Evolutionary conservation across 2,329 filamentous ascomycete genomes (phyloP), one percentile per base, ranked within the genome.

Genomic region (Ambrosiella cleistominuta): DNA sequence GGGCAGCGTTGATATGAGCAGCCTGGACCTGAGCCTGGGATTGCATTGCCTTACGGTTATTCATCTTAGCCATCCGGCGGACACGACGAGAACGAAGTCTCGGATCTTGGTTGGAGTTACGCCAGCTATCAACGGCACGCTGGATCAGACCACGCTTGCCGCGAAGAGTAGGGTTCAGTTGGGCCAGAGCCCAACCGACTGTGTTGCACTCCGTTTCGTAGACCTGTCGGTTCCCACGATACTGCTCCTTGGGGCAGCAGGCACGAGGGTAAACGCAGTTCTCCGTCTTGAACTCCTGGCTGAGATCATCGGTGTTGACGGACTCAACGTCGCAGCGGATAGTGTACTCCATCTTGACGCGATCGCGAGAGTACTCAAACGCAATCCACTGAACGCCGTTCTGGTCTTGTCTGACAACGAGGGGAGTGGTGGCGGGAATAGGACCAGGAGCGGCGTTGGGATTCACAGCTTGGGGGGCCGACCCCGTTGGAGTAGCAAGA

Each of bases 121-220:
- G 81, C 93, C 93, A 97, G 74, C 90, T 96, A 71, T 98, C 93
- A 50, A 98, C 93, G 1, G 93, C 93, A 63, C 93, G 81, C 74
- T 98, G 93, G 64, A 98, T 98, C 61, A 98, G 77, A 7, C 93
- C 93, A 64, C 93, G 81, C 76, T 97, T 97, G 64, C 91, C 91
- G 62, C 91, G 82, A 61, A 97, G 77, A 60, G 87, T 86, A 7
- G 89, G 84, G 69, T 98, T 98, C 57, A 98, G 74, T 67, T 97
- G 86, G 1, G 93, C 93, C 64, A 98, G 73, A 11, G 91, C 91
- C 93, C 93, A 98, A n/a, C 93, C 93, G n/a, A 98, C 93, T 0
- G 89, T 88, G 72, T 98, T 98, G 77, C 93, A 98, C 72, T 98
- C 93, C 13, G 88, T 96, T 74, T 98, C 93, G 70, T 98, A 98